Evolutionary conservation across 306 rosid genomes (phyloP), one percentile per base, ranked within the genome.

Genomic region (Urtica urens): DNA sequence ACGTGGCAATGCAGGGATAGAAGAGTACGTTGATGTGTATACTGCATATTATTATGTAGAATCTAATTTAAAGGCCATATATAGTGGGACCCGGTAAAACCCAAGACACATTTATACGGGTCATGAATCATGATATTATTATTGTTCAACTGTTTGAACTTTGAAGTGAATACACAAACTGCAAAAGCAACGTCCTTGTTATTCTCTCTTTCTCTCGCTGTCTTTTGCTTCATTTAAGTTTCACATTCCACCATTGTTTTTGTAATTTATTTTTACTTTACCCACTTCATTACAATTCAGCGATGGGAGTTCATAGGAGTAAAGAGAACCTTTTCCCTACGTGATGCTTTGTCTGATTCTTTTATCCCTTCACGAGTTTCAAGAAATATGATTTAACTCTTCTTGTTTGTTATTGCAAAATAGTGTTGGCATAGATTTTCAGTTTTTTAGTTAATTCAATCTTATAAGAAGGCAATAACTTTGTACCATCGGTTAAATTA

Each of bases 1-100:
- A 31, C 5, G 59, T 51, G 43, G 27, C 72, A 51, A 46, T n/a
- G n/a, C n/a, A n/a, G n/a, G n/a, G n/a, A n/a, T n/a, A 28, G 4
- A 25, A n/a, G 15, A 7, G 2, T 30, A 38, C 35, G 4, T 4
- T 13, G 23, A 18, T 10, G 54, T 34, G 37, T 4, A 17, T n/a
- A n/a, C n/a, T n/a, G n/a, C n/a, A n/a, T n/a, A n/a, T n/a, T n/a
- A n/a, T n/a, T n/a, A 19, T 53, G 13, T 3, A 58, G 54, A 13
- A 19, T 39, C 30, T 31, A 33, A 27, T 27, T 49, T 26, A 27
- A 27, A 12, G 21, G 7, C 38, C 12, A 15, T n/a, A n/a, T n/a
- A n/a, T n/a, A n/a, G n/a, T 17, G 63, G 33, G 50, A 51, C 45
- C 50, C 12, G 62, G 40, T 23, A 30, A 35, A 35, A 7, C 39